Conservation (phyloP, 164 flowering plant species). For the Piper longum region DNA sequence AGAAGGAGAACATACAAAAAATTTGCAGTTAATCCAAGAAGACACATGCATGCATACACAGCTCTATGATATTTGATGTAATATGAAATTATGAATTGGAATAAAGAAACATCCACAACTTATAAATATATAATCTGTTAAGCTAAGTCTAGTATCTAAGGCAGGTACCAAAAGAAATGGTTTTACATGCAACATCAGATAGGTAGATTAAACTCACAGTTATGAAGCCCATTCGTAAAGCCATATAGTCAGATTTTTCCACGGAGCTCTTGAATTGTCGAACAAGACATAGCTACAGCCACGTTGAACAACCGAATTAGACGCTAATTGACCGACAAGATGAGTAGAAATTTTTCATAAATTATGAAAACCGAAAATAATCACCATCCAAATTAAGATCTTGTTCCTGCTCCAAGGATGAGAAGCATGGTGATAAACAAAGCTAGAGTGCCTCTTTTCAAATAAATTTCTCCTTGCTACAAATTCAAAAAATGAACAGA, state of each 20-base stretch:
- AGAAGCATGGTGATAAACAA: constrained; percentile 72
- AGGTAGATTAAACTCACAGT: constrained; percentile 37
- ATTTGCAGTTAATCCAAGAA: neutral
- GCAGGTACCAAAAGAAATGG: too few relatives aligned
- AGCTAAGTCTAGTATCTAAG: too few relatives aligned
- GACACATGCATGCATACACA: neutral
- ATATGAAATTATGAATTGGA: too few relatives aligned
- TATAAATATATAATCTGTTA: too few relatives aligned
- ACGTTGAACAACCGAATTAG: neutral
- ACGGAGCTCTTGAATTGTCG: constrained; percentile 69
- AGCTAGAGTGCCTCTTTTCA: constrained; percentile 65
- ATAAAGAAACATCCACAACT: too few relatives aligned
- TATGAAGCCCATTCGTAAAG: constrained; percentile 77
- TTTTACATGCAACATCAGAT: neutral
- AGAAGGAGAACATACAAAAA: constrained; percentile 5
- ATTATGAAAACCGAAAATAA: constrained; percentile 11
- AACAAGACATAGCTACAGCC: constrained; percentile 78
- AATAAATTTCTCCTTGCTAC: constrained; percentile 41
- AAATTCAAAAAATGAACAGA: neutral
- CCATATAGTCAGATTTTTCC: constrained; percentile 64
- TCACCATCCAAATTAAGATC: constrained; percentile 88
- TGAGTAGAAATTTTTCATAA: constrained; percentile 1
- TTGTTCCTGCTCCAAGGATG: constrained; percentile 94
- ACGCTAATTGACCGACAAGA: neutral
- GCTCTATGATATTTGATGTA: neutral